phyloP scores from a whole-genome alignment of 139 green algal genomes.

The Ettlia oleoabundans region DNA sequence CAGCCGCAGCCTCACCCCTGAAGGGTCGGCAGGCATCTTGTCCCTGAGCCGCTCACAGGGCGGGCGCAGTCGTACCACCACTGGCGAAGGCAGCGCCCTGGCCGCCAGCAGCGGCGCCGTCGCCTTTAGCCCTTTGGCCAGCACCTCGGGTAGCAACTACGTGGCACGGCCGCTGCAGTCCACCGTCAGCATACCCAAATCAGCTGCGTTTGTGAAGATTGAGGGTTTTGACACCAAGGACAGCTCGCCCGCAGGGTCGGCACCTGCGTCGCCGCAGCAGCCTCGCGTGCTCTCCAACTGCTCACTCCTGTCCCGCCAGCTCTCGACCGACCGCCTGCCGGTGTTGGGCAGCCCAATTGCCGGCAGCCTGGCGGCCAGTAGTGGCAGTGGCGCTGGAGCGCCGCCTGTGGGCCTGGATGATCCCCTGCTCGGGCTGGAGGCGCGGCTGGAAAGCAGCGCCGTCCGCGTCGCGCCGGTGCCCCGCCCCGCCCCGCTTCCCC shows the following conservation, averaged over 20 bases:
- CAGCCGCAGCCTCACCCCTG: background rate
- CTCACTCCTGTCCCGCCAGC: slow-evolving; percentile 27
- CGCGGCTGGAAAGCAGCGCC: slow-evolving; percentile 13
- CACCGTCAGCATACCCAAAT: slow-evolving; percentile 36
- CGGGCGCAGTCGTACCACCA: background rate
- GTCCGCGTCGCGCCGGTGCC: slow-evolving; percentile 17
- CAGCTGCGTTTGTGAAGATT: slow-evolving; percentile 37
- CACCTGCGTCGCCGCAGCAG: slow-evolving; percentile 14
- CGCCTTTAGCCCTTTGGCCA: background rate
- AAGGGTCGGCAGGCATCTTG: background rate
- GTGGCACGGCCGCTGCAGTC: background rate
- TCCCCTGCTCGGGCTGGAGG: background rate
- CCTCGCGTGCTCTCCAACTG: background rate
- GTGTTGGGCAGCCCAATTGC: background rate
- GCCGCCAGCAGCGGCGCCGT: background rate
- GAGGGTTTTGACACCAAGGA: slow-evolving; percentile 33
- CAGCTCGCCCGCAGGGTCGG: background rate
- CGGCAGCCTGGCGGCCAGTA: background rate
- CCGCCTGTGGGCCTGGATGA: background rate
- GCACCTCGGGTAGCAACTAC: background rate
- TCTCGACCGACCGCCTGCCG: slow-evolving; percentile 29
- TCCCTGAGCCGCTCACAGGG: background rate
- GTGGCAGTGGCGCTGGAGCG: background rate
- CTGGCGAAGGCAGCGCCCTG: background rate
- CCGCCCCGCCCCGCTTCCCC: background rate